These are phyloP conservation scores for Cryptosporidium meleagridis DNA, from an alignment of 169 alveolate species.

Conservation along the genomic window DNA sequence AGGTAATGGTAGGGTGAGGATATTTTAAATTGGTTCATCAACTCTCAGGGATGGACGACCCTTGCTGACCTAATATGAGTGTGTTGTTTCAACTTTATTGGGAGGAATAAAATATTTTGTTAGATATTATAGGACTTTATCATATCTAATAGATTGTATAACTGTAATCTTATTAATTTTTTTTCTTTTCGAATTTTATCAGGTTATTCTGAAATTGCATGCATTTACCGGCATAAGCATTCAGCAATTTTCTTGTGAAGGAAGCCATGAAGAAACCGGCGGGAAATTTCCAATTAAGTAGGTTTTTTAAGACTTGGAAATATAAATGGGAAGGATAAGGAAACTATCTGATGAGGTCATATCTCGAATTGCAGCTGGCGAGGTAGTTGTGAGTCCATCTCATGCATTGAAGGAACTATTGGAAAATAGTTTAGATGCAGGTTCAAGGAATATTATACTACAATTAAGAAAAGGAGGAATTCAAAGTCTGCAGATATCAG, in stretches of 20 bases:
- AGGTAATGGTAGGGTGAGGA: not conserved
- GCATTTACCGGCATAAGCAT: not conserved
- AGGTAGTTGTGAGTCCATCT: slow-evolving; percentile 95
- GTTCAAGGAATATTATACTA: slow-evolving; percentile 88
- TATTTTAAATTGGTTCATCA: not conserved
- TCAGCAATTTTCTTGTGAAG: not conserved
- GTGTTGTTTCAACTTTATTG: not conserved
- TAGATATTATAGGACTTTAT: slow-evolving; percentile 1
- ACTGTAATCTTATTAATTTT: not conserved
- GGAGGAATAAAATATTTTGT: not conserved
- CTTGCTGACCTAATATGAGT: not conserved
- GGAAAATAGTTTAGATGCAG: slow-evolving; percentile 98
- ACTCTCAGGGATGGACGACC: not conserved
- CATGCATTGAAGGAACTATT: slow-evolving; percentile 96
- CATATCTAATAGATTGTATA: not conserved
- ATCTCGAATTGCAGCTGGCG: slow-evolving; percentile 97
- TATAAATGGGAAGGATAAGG: slow-evolving; percentile 78
- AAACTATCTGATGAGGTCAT: slow-evolving; percentile 89
- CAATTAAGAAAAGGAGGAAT: slow-evolving; percentile 92
- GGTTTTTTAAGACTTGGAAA: not conserved
- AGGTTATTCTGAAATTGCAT: not conserved
- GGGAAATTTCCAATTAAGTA: not conserved
- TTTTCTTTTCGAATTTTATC: not conserved
- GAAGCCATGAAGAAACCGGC: not conserved
- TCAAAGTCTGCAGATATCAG: slow-evolving; percentile 91